Base-by-base conservation (phyloP, 305 asterid genomes). In the Solanum hybrid region DNA sequence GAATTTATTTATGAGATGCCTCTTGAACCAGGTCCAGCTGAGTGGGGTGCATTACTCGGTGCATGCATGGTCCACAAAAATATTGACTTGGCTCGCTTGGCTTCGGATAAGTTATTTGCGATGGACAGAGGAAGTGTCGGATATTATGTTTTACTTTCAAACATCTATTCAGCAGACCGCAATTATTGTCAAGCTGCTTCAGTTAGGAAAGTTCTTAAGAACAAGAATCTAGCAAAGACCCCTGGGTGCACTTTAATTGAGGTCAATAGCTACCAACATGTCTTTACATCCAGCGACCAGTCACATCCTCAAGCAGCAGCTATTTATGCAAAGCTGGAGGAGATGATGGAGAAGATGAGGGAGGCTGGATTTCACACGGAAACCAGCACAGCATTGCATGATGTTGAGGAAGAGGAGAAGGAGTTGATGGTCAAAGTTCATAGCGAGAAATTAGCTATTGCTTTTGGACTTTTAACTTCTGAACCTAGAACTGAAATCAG, bases 321-420 rank as follows among this genome's bases (percentile, higher is more conserved):
- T 88, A 95, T 95, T 64, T 89, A 94, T 78, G 88, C 87, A 14
- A 91, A 80, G 95, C 95, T 97, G 80, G 98, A 95, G 76, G 89
- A 90, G 84, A 82, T 96, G 88, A 94, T 95, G 96, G 97, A 90
- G 32, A 95, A 89, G 93, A 95, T 95, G 97, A 94, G 91, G 92
- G 95, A 92, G 88, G 97, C 92, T 34, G 99, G 99, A 89, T 96
- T 95, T 90, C 92, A 93, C 75, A 92, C 94, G 5, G 97, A 95
- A 88, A 96, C 97, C 32, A 91, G 87, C 81, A 91, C 93, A 51
- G 94, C 99, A 31, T 88, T 96, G 93, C 98, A 96, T 89, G 97
- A 97, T 89, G 99, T 96, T 88, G 98, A 97, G 93, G 97, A 96
- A 89, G 98, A 96, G 91, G 97, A 96, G 92, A 96, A 96, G 93